These are phyloP conservation scores for Candida railenensis DNA, from an alignment of 805 yeast genomes.

Conservation along the genomic window DNA sequence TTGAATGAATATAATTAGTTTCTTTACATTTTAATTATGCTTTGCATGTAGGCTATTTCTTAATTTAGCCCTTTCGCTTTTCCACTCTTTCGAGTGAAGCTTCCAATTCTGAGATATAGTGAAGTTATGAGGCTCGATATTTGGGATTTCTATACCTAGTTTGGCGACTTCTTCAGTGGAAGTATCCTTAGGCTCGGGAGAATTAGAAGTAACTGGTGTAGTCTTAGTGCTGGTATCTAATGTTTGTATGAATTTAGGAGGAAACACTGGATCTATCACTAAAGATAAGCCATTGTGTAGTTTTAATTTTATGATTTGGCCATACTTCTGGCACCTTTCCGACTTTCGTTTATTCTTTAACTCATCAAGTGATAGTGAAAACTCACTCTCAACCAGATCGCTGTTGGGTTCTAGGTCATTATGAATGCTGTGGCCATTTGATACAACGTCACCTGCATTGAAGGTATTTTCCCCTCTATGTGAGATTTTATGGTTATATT, in stretches of 20 bases:
- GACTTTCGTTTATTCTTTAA: conserved; percentile 21
- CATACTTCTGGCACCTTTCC: conserved; percentile 26
- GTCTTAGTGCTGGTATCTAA: background rate
- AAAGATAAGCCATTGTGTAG: conserved; percentile 38
- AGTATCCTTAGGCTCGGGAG: conserved; percentile 8
- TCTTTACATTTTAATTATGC: background rate
- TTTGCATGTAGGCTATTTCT: background rate
- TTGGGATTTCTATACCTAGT: conserved; percentile 2
- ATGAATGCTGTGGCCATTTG: too few relatives aligned
- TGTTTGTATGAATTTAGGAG: conserved; percentile 19
- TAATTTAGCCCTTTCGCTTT: background rate
- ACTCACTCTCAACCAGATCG: conserved; percentile 18
- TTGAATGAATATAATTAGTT: too few relatives aligned
- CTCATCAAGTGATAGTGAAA: conserved; percentile 20
- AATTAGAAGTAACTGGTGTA: conserved; percentile 6
- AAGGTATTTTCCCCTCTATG: background rate
- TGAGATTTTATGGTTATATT: conserved; percentile 5
- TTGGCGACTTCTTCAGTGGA: conserved; percentile 6
- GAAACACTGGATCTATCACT: conserved; percentile 36
- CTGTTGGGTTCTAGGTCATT: too few relatives aligned
- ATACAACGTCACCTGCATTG: too few relatives aligned
- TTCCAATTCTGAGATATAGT: conserved; percentile 2
- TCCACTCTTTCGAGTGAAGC: conserved; percentile 3
- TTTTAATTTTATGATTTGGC: conserved; percentile 35
- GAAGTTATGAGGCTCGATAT: background rate